These are phyloP conservation scores for Barbatosphaeria neglecta DNA, from an alignment of 495 filamentous ascomycete genomes.

Conservation along the genomic window DNA sequence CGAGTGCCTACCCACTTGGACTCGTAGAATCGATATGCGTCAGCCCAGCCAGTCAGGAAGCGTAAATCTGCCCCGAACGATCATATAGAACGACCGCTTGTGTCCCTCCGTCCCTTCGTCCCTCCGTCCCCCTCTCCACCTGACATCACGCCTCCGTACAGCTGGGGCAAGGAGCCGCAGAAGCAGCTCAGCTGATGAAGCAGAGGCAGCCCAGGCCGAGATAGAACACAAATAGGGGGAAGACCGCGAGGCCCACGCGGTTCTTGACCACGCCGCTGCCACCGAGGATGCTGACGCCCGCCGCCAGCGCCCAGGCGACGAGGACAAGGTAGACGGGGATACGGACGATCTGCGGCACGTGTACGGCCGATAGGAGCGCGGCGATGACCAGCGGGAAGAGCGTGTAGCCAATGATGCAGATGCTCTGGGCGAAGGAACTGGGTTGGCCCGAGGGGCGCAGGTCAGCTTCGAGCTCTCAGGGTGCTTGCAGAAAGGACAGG, in stretches of 20 bases:
- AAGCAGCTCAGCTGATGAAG: conserved; percentile 71
- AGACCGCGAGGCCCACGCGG: conserved; percentile 88
- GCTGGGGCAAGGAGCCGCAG: too few relatives aligned
- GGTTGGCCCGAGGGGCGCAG: neutral
- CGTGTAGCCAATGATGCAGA: conserved; percentile 97
- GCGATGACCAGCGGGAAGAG: conserved; percentile 97
- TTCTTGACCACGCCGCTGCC: conserved; percentile 93
- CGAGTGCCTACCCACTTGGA: too few relatives aligned
- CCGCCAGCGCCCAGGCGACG: conserved; percentile 84
- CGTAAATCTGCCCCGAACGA: too few relatives aligned
- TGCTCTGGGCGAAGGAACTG: conserved; percentile 93
- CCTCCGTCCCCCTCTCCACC: too few relatives aligned
- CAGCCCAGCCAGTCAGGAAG: too few relatives aligned
- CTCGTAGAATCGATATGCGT: too few relatives aligned
- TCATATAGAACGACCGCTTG: too few relatives aligned
- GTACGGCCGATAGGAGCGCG: conserved; percentile 71
- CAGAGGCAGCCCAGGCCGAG: conserved; percentile 84
- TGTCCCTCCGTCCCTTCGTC: neutral
- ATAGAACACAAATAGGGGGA: conserved; percentile 94
- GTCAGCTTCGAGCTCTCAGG: conserved; percentile 2
- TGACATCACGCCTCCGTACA: too few relatives aligned
- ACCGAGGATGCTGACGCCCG: conserved; percentile 88
- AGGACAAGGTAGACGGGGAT: conserved; percentile 85
- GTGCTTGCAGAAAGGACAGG: neutral
- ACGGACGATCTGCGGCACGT: conserved; percentile 61